Evolutionary conservation across 768 basidiomycete species (phyloP), one percentile per base, ranked within the genome.

Genomic region (Sarcodon sp.): DNA sequence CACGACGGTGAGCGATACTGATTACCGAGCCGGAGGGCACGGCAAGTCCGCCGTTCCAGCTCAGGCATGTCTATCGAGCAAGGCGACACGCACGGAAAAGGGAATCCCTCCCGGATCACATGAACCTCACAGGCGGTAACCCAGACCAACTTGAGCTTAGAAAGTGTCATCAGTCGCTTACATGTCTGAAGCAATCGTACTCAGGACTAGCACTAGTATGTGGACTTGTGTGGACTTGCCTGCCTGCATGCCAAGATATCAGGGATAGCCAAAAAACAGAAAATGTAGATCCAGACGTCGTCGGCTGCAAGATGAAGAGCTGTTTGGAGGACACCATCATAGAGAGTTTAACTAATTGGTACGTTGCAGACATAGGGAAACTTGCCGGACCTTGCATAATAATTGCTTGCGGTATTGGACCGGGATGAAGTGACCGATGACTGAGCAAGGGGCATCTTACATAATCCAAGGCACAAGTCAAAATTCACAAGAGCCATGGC

Each of bases 121-220:
- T 73, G 66, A 43, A 49, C 59, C 13, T 53, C 55, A 54, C 70
- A 75, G 13, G 70, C 73, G 39, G 70, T 70, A 12, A 66, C 67
- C 82, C 82, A 84, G 10, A 83, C 69, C 48, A 73, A 67, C 43
- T 70, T 73, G 21, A 74, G 63, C 6, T 57, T 60, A 1, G 76
- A 72, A n/a, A 79, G 50, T 8, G 54, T 47, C 35, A 58, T 55
- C 32, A 83, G 55, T n/a, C 67, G 66, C 53, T 61, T 72, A 52
- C 74, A 83, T 47, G 70, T 72, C 78, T 82, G 35, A 36, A 39
- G 11, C 10, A 53, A 4, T 18, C 4, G 21, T 27, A 27, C 21
- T 27, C 21, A 27, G 21, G 38, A 33, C 18, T 34, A 41, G 2
- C 36, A 3, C n/a, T 10, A 31, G 46, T 41, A 18, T 46, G 7